Percentiles rank a stretch among this genome's conserved stretches.
These are phyloP conservation scores for Exophiala alcalophila DNA, from an alignment of 2,329 filamentous ascomycete genomes.

Conservation along the genomic window DNA sequence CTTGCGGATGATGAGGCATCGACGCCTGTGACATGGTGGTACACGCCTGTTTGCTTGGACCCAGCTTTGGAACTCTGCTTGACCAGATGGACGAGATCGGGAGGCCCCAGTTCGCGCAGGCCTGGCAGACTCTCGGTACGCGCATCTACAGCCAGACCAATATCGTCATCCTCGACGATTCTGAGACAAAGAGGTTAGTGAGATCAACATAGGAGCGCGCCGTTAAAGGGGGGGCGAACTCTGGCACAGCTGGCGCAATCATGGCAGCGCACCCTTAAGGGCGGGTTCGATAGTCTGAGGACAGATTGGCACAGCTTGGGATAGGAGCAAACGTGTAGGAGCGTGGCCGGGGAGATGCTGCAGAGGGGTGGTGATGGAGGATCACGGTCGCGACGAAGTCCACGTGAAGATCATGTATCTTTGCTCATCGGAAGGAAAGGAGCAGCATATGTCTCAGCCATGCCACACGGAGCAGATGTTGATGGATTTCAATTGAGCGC, in stretches of 20 bases:
- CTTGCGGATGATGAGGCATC: slow-evolving; percentile 97
- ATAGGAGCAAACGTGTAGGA: not conserved
- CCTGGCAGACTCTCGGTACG: slow-evolving; percentile 83
- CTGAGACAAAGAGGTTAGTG: slow-evolving; percentile 47
- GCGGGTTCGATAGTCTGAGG: slow-evolving; percentile 12
- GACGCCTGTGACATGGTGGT: slow-evolving; percentile 96
- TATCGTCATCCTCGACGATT: slow-evolving; percentile 87
- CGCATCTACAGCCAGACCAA: slow-evolving; percentile 80
- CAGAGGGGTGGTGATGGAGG: too few relatives aligned
- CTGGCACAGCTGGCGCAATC: slow-evolving; percentile 72
- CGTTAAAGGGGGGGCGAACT: slow-evolving; percentile 53
- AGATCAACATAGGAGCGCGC: not conserved
- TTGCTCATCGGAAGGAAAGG: not conserved
- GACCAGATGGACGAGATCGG: slow-evolving; percentile 90
- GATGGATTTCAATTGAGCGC: slow-evolving; percentile 5
- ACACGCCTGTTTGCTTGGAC: slow-evolving; percentile 70
- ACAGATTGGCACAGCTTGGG: slow-evolving; percentile 13
- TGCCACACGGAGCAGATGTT: not conserved
- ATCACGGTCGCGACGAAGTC: too few relatives aligned
- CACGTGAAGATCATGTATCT: not conserved
- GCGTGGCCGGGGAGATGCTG: not conserved
- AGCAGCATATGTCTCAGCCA: slow-evolving; percentile 1
- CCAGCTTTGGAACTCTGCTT: slow-evolving; percentile 61
- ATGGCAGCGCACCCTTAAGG: slow-evolving; percentile 45
- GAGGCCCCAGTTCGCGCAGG: slow-evolving; percentile 89